Conservation (phyloP, 306 rosid species). For the Malus domestica region ASM211411v1 NC_041800.1:22348233-22348732, state of each 20-base stretch:
- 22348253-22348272: background rate
- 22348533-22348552: background rate
- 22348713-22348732: constrained; percentile 93
- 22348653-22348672: background rate
- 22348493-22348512: background rate
- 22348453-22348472: background rate
- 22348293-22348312: background rate
- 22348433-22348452: background rate
- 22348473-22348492: background rate
- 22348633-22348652: background rate
- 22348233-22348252: constrained; percentile 46
- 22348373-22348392: too few species aligned
- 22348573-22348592: background rate
- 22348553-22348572: background rate
- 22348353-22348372: background rate
- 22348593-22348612: background rate
- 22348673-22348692: constrained; percentile 58
- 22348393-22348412: background rate
- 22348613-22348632: background rate
- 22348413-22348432: background rate
- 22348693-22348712: constrained; percentile 83
- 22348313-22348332: background rate
- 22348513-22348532: background rate
- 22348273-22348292: background rate
- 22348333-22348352: background rate